phyloP scores from a whole-genome alignment of 2,329 filamentous ascomycete genomes.

The Talaromyces islandicus region DNA sequence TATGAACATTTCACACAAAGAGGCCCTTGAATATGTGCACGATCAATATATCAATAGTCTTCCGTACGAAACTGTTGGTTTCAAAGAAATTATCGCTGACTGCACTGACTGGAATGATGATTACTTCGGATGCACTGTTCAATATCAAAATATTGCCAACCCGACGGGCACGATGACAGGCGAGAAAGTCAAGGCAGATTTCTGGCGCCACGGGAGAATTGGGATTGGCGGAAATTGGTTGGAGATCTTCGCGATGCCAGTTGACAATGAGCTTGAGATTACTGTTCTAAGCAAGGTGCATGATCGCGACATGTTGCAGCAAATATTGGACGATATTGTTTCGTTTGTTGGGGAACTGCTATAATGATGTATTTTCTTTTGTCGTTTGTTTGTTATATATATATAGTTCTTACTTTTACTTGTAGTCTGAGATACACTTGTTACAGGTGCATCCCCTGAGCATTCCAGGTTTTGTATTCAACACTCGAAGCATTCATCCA shows the following conservation, averaged over 20 bases:
- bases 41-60: conserved; percentile 1
- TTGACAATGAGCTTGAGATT: background rate
- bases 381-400: background rate
- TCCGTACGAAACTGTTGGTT: background rate
- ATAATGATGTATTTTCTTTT: background rate
- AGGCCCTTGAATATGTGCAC: background rate
- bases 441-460: background rate
- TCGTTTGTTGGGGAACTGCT: background rate
- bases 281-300: background rate
- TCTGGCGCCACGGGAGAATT: background rate
- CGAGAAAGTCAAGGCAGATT: background rate
- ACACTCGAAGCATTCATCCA: background rate
- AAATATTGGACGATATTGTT: background rate
- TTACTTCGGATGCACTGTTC: background rate
- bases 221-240: background rate
- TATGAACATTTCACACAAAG: background rate
- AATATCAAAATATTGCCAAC: background rate
- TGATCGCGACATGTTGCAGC: background rate
- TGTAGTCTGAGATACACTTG: background rate
- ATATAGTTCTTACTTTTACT: background rate
- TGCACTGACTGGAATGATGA: conserved; percentile 3
- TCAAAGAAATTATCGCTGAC: background rate
- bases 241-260: background rate
- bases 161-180: background rate
- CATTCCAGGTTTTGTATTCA: background rate